phyloP scores from a whole-genome alignment of 441 rosid genomes.

The Gossypium davidsonii region DNA sequence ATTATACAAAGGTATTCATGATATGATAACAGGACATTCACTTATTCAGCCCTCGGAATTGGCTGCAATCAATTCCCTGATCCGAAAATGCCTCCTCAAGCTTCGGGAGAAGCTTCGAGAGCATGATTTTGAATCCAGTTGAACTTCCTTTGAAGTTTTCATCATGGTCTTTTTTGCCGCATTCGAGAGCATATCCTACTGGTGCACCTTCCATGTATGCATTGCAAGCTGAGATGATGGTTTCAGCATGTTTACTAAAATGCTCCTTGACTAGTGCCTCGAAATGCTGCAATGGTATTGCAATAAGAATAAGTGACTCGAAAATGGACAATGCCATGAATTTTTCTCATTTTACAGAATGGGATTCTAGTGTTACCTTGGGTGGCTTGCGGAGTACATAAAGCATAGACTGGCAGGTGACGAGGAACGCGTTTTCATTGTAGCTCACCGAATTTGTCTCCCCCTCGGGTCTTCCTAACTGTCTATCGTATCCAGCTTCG shows the following conservation, averaged over 20 bases:
- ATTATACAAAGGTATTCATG: slow-evolving; percentile 1
- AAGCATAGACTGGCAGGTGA: slow-evolving; percentile 86
- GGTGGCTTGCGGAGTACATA: slow-evolving; percentile 64
- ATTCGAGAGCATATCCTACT: slow-evolving; percentile 34
- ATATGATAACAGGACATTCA: slow-evolving; percentile 12
- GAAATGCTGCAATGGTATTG: slow-evolving; percentile 53
- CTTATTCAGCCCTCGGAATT: slow-evolving; percentile 24
- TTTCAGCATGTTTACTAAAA: slow-evolving; percentile 32
- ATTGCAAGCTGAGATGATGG: slow-evolving; percentile 57
- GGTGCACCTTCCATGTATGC: slow-evolving; percentile 67
- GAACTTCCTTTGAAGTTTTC: slow-evolving; percentile 49
- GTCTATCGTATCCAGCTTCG: slow-evolving; percentile 88
- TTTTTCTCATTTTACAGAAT: too few species aligned
- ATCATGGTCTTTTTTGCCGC: slow-evolving; percentile 15
- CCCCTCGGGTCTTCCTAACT: slow-evolving; percentile 77
- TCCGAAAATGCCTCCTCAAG: slow-evolving; percentile 65
- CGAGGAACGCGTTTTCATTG: slow-evolving; percentile 75
- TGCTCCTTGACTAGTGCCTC: slow-evolving; percentile 77
- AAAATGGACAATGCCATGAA: too few species aligned
- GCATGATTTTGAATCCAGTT: slow-evolving; percentile 92
- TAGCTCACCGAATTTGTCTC: slow-evolving; percentile 83
- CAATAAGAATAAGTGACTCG: neutral
- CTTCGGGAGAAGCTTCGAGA: slow-evolving; percentile 67
- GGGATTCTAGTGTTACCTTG: slow-evolving; percentile 39
- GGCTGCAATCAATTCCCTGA: slow-evolving; percentile 57